Evolutionary conservation across 495 filamentous ascomycete genomes (phyloP).

Genomic region (Trichocladium uniseriatum): DNA sequence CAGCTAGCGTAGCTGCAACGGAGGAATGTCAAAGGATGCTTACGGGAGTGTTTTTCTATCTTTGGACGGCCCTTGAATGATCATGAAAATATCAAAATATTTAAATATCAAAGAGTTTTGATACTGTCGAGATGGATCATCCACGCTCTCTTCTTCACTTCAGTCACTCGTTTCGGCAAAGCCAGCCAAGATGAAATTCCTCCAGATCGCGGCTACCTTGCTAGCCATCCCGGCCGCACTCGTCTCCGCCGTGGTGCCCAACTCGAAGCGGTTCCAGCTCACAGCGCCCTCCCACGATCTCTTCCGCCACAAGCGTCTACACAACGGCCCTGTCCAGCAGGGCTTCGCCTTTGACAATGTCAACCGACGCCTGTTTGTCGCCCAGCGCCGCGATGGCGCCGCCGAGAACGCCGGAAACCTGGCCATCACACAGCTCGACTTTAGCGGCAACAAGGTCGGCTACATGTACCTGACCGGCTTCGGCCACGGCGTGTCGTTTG

Average conservation of each 20-base stretch:
- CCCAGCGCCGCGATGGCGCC: conserved; percentile 9
- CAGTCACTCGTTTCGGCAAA: not conserved
- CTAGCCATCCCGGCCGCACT: not conserved
- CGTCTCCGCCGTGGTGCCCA: conserved; percentile 4
- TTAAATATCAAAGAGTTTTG: too few relatives aligned
- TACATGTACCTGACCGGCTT: too few relatives aligned
- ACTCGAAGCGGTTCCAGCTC: conserved; percentile 10
- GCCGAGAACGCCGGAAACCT: not conserved
- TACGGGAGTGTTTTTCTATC: too few relatives aligned
- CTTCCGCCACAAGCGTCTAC: conserved; percentile 4
- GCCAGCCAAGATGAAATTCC: not conserved
- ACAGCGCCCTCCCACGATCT: conserved; percentile 12
- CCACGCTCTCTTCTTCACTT: not conserved
- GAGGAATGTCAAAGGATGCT: too few relatives aligned
- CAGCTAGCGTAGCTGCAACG: too few relatives aligned
- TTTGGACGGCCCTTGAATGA: too few relatives aligned
- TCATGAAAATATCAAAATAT: too few relatives aligned
- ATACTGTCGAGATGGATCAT: too few relatives aligned
- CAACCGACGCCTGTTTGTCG: conserved; percentile 11
- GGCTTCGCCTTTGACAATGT: conserved; percentile 10
- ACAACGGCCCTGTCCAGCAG: conserved; percentile 11
- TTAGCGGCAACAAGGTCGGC: too few relatives aligned
- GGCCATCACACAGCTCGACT: conserved; percentile 13
- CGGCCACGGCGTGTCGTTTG: too few relatives aligned
- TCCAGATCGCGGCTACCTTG: not conserved